Evolutionary conservation across 192 early-diverging fungal genomes (phyloP).

Genomic region (Coemansia sp.): DNA sequence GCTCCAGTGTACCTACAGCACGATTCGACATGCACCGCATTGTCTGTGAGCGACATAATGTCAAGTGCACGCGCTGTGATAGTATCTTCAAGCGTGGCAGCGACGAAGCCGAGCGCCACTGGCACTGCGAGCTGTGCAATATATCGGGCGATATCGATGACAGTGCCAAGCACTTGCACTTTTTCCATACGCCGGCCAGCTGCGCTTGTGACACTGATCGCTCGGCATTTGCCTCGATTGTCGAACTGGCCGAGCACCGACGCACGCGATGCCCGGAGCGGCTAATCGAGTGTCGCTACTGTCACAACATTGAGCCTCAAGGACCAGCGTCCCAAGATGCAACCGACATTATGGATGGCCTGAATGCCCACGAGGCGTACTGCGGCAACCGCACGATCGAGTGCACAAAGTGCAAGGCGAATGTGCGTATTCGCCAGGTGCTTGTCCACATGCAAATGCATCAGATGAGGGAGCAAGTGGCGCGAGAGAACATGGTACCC

Average conservation of each 20-base stretch:
- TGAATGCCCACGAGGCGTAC: conserved; percentile 77
- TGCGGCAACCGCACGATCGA: conserved; percentile 85
- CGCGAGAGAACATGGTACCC: conserved; percentile 63
- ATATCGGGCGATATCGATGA: conserved; percentile 55
- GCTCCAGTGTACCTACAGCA: conserved; percentile 62
- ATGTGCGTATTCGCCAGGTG: conserved; percentile 80
- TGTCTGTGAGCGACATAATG: conserved; percentile 84
- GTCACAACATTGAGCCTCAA: conserved; percentile 71
- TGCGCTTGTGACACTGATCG: conserved; percentile 64
- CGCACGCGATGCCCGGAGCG: conserved; percentile 69
- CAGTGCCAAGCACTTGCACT: conserved; percentile 67
- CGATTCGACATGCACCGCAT: conserved; percentile 71
- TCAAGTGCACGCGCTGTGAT: conserved; percentile 64
- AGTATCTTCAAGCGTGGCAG: conserved; percentile 68
- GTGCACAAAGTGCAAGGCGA: conserved; percentile 75
- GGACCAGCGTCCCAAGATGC: conserved; percentile 58
- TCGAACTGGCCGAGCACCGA: conserved; percentile 68
- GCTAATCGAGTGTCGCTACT: conserved; percentile 83
- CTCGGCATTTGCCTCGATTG: conserved; percentile 35
- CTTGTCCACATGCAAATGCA: conserved; percentile 74
- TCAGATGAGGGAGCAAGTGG: conserved; percentile 53
- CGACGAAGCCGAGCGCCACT: conserved; percentile 67
- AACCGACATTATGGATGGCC: conserved; percentile 66
- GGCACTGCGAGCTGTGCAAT: conserved; percentile 81
- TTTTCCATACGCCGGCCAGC: conserved; percentile 61